Conservation (phyloP, 352 stramenopile species). For the Globisporangium lucens region DNA sequence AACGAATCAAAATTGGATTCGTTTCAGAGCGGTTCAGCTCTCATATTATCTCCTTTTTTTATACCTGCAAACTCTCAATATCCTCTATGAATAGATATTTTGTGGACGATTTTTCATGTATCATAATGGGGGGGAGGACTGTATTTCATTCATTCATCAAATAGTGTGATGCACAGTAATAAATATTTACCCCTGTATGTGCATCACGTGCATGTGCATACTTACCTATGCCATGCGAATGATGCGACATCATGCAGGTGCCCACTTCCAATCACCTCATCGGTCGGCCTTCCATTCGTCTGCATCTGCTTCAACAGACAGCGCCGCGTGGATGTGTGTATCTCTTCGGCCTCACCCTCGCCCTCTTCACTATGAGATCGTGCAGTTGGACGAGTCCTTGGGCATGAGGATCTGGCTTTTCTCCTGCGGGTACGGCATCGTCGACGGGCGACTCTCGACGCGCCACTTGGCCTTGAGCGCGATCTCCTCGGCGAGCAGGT, state of each 20-base stretch:
- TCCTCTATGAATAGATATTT: too few species aligned
- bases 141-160: not conserved
- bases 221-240: not conserved
- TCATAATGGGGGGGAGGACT: too few species aligned
- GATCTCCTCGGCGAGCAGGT: constrained; percentile 69
- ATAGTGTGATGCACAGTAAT: constrained; percentile 12
- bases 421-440: constrained; percentile 76
- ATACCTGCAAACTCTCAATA: too few species aligned
- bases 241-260: constrained; percentile 9
- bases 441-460: constrained; percentile 42
- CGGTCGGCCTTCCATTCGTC: not conserved
- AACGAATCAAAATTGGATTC: too few species aligned
- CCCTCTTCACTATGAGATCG: constrained; percentile 7
- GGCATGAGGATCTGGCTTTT: constrained; percentile 78
- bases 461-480: constrained; percentile 62
- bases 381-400: constrained; percentile 35
- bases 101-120: too few species aligned
- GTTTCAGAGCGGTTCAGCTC: too few species aligned
- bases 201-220: not conserved
- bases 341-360: not conserved
- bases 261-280: constrained; percentile 2
- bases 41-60: too few species aligned
- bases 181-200: not conserved
- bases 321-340: not conserved
- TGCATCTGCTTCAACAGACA: not conserved